A percentile compares a stretch with the other conserved stretches of the same genome.
phyloP scores from a whole-genome alignment of 2,329 filamentous ascomycete species.

The Xylaria sp. region DNA sequence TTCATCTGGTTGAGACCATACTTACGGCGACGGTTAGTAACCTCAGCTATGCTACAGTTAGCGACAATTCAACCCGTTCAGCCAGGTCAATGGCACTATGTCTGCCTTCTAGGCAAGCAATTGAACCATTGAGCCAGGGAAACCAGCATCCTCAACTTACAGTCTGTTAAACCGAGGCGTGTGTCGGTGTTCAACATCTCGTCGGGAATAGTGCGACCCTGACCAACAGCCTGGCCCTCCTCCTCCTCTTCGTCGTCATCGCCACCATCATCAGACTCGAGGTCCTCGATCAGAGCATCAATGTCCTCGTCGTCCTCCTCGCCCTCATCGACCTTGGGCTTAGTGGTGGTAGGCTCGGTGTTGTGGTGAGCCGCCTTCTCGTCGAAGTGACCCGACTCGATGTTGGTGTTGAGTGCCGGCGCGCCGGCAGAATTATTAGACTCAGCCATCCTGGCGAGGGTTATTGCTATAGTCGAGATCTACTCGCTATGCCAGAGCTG shows the following conservation, averaged over 20 bases:
- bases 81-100: neutral
- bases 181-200: slow-evolving; percentile 82
- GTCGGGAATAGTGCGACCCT: slow-evolving; percentile 69
- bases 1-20: slow-evolving; percentile 90
- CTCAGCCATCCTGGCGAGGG: slow-evolving; percentile 63
- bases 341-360: slow-evolving; percentile 51
- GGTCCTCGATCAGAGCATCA: slow-evolving; percentile 85
- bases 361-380: slow-evolving; percentile 64
- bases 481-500: slow-evolving; percentile 39
- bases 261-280: slow-evolving; percentile 81
- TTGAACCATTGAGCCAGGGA: slow-evolving; percentile 51
- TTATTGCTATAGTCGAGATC: slow-evolving; percentile 37
- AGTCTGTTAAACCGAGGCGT: slow-evolving; percentile 74
- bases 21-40: slow-evolving; percentile 63
- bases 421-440: slow-evolving; percentile 58
- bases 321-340: slow-evolving; percentile 61
- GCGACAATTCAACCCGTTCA: slow-evolving; percentile 14
- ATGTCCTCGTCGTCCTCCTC: slow-evolving; percentile 86
- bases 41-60: slow-evolving; percentile 44
- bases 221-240: slow-evolving; percentile 60
- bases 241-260: slow-evolving; percentile 73
- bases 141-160: slow-evolving; percentile 63
- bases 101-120: slow-evolving; percentile 49
- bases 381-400: slow-evolving; percentile 72
- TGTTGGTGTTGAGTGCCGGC: slow-evolving; percentile 70